A percentile compares a stretch with the other conserved stretches of the same genome.
Evolutionary conservation across 2,329 filamentous ascomycete species (phyloP).

Genomic region (Pezicula radicicola): DNA sequence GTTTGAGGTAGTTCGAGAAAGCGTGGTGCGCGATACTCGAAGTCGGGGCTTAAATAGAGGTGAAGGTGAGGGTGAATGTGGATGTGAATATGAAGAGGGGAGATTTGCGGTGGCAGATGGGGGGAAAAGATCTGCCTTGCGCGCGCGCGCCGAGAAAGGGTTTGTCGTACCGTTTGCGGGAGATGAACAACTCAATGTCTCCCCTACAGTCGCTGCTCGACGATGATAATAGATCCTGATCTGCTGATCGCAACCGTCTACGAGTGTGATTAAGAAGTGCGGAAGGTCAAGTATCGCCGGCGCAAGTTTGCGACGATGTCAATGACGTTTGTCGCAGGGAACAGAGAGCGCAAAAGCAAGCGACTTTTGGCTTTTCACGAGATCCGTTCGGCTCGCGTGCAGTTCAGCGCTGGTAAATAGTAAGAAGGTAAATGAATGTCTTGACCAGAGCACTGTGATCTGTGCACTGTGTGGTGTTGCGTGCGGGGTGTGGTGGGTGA

Average conservation of each 20-base stretch:
- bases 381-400: constrained; percentile 4
- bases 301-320: constrained; percentile 1
- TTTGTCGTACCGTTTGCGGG: constrained; percentile 62
- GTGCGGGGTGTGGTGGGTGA: constrained; percentile 4
- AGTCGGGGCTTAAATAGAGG: constrained; percentile 1
- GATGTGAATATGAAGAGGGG: constrained; percentile 1
- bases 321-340: constrained; percentile 5
- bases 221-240: constrained; percentile 5
- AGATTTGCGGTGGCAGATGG: background rate
- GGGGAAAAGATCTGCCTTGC: constrained; percentile 6
- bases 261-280: constrained; percentile 6
- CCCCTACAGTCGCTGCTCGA: constrained; percentile 61
- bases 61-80: constrained; percentile 2
- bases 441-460: constrained; percentile 19
- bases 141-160: constrained; percentile 14
- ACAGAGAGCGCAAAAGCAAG: background rate
- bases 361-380: background rate
- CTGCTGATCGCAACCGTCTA: constrained; percentile 18
- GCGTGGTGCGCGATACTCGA: constrained; percentile 9
- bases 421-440: constrained; percentile 18
- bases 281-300: background rate
- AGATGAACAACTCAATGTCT: constrained; percentile 99
- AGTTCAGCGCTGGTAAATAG: constrained; percentile 13
- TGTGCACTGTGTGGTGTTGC: constrained; percentile 16
- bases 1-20: constrained; percentile 8